A percentile compares a stretch with the other conserved stretches of the same genome.
Conservation (phyloP, 805 yeast species). For the Wickerhamiella cacticola region DNA sequence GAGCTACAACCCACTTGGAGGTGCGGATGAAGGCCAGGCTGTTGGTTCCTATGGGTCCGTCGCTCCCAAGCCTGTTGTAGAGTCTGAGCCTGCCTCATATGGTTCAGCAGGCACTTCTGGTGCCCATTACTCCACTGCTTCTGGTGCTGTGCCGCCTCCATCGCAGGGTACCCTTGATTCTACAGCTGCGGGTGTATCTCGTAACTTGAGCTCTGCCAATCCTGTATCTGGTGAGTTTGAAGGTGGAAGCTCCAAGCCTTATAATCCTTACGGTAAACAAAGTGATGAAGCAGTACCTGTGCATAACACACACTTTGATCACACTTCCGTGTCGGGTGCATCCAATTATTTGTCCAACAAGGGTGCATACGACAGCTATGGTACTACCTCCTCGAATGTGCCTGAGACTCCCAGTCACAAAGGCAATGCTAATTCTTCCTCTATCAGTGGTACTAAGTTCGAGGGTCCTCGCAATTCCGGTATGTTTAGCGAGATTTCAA, state of each 20-base stretch:
- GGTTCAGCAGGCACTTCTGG: not conserved
- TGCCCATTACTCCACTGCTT: not conserved
- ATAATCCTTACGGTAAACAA: constrained; percentile 1
- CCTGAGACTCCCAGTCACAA: not conserved
- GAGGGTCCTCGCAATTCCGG: not conserved
- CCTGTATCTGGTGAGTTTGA: not conserved
- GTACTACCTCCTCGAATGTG: not conserved
- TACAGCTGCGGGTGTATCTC: not conserved
- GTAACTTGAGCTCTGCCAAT: too few species aligned
- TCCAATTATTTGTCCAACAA: too few species aligned
- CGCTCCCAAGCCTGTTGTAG: not conserved
- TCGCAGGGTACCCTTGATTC: constrained; percentile 3
- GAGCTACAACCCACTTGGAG: not conserved
- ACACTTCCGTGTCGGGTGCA: too few species aligned
- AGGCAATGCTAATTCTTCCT: not conserved
- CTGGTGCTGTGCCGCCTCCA: constrained; percentile 6
- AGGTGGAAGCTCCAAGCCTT: not conserved
- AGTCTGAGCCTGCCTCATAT: constrained; percentile 7
- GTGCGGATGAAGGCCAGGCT: constrained; percentile 6
- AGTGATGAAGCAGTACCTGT: constrained; percentile 4
- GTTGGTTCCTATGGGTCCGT: constrained; percentile 5
- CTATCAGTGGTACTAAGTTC: not conserved
- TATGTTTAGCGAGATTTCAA: constrained; percentile 6
- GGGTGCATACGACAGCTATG: too few species aligned
- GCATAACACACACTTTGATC: not conserved